Percentiles rank a stretch among this genome's conserved stretches.
phyloP scores from a whole-genome alignment of 306 rosid species.

The Cucumis hystrix region DNA sequence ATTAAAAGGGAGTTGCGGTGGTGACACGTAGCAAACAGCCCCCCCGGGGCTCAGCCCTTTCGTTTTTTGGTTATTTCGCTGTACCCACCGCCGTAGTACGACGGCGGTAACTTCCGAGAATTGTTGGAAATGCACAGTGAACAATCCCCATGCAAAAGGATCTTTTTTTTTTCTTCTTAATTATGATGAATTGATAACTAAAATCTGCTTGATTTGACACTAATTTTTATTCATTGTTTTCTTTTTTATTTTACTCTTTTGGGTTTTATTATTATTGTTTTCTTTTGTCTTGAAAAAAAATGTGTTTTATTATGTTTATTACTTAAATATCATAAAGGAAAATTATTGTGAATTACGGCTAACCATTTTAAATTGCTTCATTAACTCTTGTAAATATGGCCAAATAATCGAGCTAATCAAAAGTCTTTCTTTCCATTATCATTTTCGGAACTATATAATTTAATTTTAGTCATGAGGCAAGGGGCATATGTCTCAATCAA shows the following conservation, averaged over 20 bases:
- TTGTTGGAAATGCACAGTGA: not conserved
- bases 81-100: not conserved
- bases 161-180: not conserved
- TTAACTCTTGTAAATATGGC: no score
- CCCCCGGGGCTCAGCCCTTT: not conserved
- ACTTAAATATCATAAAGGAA: no score
- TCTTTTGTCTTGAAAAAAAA: not conserved
- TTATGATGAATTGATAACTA: not conserved
- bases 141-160: not conserved
- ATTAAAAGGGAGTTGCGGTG: not conserved
- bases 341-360: no score
- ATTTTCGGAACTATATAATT: no score
- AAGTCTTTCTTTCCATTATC: no score
- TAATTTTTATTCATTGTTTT: not conserved
- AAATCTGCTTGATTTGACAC: not conserved
- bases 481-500: no score
- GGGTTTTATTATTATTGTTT: not conserved
- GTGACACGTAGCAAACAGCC: not conserved
- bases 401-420: no score
- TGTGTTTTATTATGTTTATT: no score
- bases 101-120: not conserved
- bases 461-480: no score
- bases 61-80: not conserved
- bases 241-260: no score
- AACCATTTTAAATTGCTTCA: no score